Base-by-base conservation (phyloP, 371 early-diverging fungal genomes). In the Conidiobolus incongruus region DNA sequence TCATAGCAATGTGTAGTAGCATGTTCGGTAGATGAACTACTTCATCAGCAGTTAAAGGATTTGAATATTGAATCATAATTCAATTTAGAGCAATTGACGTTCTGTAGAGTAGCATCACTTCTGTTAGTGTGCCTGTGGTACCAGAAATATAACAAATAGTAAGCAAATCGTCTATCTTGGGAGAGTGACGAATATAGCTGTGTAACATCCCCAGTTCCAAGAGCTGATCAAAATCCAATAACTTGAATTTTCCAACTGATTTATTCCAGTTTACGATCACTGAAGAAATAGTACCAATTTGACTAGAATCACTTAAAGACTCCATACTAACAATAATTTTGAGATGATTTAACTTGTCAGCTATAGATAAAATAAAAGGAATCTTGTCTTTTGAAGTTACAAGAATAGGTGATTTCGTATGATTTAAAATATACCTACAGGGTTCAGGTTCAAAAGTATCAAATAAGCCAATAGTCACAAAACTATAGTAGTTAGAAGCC, bases 131-230 rank as follows among this genome's bases (percentile, higher is more conserved):
- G 7, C 77, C 81, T 1, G 66, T 64, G 44, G 69, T 58, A 50
- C 93, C 95, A 56, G 82, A 81, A 6, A 98, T 98, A 61, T 94
- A 99, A 68, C 90, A 94, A 51, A 99, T 86, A 10, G 93, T 90
- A 20, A 86, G 82, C 46, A 91, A 59, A 52, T 81, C 80, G 1
- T 79, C 73, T 50, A n/a, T n/a, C n/a, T n/a, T n/a, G n/a, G n/a
- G n/a, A n/a, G n/a, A n/a, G n/a, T n/a, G n/a, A n/a, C n/a, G n/a
- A n/a, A n/a, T n/a, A n/a, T n/a, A n/a, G n/a, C n/a, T n/a, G n/a
- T n/a, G n/a, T n/a, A n/a, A n/a, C n/a, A n/a, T n/a, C n/a, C n/a
- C n/a, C n/a, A n/a, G n/a, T n/a, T n/a, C n/a, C n/a, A n/a, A n/a
- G n/a, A n/a, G n/a, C n/a, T n/a, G n/a, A n/a, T n/a, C n/a, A n/a